Evolutionary conservation across 2,329 filamentous ascomycete genomes (phyloP).

Genomic region (Botrytis fragariae): DNA sequence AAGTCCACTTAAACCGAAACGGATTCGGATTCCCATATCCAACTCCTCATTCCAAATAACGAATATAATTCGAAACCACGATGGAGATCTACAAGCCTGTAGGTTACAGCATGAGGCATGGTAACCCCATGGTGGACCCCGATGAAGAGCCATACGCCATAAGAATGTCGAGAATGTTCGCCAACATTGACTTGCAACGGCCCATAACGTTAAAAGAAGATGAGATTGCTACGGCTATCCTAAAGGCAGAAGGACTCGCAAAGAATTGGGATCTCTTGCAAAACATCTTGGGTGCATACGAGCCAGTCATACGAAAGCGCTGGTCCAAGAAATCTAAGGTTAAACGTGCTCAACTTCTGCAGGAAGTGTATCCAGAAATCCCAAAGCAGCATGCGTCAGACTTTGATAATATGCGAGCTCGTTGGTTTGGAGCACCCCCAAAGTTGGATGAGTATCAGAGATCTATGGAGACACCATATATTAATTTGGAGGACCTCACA

Average conservation of each 20-base stretch:
- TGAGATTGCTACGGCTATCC: background rate
- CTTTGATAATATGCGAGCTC: background rate
- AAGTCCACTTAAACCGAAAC: background rate
- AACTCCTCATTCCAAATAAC: background rate
- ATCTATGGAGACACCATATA: background rate
- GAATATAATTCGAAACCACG: background rate
- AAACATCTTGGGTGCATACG: background rate
- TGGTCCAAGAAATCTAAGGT: background rate
- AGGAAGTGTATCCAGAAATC: background rate
- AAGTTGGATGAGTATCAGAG: fast-evolving
- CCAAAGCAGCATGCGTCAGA: background rate
- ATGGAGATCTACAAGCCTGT: background rate
- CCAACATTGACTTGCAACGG: background rate
- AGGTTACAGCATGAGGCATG: background rate
- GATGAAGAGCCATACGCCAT: too few relatives aligned
- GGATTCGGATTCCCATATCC: background rate
- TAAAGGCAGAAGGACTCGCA: background rate
- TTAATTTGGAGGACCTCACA: background rate
- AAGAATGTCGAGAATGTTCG: background rate
- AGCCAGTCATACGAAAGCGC: background rate
- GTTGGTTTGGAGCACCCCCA: background rate
- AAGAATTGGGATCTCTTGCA: background rate
- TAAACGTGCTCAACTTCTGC: background rate
- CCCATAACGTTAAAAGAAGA: background rate
- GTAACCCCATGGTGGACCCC: fast-evolving